A percentile compares a stretch with the other conserved stretches of the same genome.
phyloP scores from a whole-genome alignment of 2,329 filamentous ascomycete genomes.

The Orbilia brochopaga region DNA sequence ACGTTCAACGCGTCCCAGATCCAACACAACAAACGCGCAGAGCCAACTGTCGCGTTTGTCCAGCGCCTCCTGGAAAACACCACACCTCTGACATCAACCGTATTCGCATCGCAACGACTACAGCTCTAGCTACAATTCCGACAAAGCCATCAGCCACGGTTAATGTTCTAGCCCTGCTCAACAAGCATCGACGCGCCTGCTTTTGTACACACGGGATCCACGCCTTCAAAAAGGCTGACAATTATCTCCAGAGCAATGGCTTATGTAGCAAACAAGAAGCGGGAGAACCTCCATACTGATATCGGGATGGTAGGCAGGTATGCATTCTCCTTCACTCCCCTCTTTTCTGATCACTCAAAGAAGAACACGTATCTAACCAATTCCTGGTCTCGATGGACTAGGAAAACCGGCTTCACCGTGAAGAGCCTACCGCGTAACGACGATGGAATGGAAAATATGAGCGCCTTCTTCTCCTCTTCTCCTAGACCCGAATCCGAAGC shows the following conservation, averaged over 20 bases:
- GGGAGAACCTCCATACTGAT: slow-evolving; percentile 46
- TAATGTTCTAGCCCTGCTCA: too few relatives aligned
- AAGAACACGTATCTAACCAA: not conserved
- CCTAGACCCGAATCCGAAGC: slow-evolving; percentile 63
- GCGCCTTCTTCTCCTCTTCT: slow-evolving; percentile 85
- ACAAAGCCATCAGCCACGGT: too few relatives aligned
- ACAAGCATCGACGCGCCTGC: too few relatives aligned
- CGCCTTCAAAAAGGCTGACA: too few relatives aligned
- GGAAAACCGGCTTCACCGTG: slow-evolving; percentile 86
- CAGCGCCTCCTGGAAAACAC: too few relatives aligned
- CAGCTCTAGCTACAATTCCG: too few relatives aligned
- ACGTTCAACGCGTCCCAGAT: too few relatives aligned
- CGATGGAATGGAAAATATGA: slow-evolving; percentile 86
- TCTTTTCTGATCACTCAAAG: not conserved
- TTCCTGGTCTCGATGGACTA: slow-evolving; percentile 57
- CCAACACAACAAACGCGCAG: too few relatives aligned
- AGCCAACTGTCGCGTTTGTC: too few relatives aligned
- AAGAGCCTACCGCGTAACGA: slow-evolving; percentile 81
- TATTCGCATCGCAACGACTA: too few relatives aligned
- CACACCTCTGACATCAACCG: too few relatives aligned
- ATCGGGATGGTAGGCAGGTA: slow-evolving; percentile 47
- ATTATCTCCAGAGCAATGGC: slow-evolving; percentile 20
- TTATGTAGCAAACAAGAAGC: slow-evolving; percentile 18
- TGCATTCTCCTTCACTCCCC: not conserved
- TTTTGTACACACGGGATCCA: too few relatives aligned